Evolutionary conservation across 1,284 basidiomycete genomes (phyloP), one percentile per base, ranked within the genome.

Genomic region (Mrakiaceae sp.): DNA sequence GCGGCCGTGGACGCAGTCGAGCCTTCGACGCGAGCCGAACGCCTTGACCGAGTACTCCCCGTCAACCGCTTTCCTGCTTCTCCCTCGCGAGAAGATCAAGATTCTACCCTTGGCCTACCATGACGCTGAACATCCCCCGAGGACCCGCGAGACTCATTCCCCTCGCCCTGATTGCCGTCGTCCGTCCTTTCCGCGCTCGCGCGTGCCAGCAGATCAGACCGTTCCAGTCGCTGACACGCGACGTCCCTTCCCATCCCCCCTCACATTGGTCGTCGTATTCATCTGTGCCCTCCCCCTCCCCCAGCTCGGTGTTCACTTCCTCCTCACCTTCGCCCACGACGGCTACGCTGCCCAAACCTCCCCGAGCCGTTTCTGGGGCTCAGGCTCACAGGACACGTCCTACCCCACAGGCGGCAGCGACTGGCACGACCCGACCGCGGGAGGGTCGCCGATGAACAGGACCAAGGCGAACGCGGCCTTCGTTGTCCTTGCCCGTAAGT

Each of bases 381-480:
- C 54, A 27, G 11, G 50, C 47, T 52, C 16, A 7, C 49, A 51
- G 16, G 39, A 10, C 11, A 10, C 40, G 12, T 27, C 40, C 14
- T 40, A 52, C 51, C 8, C 44, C 50, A 5, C 27, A 9, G 55
- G 42, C 48, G 27, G 16, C 39, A 46, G 27, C n/a, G 49, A 50
- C 58, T 51, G 52, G n/a, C 55, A 58, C 16, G 48, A 52, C n/a
- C 54, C 7, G 60, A 48, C 14, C 42, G 43, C 40, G 54, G 54
- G n/a, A 46, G 27, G n/a, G 55, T 40, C 42, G 16, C 12, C 11
- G 55, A 43, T 42, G 12, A 2, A 40, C 42, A 57, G 55, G 43
- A 46, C 49, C 39, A 87, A 82, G 72, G 90, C 88, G 5, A 92
- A 91, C 73, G 91, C 91, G 39, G 85, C 83, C 3, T 88, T 93